phyloP scores from a whole-genome alignment of 129 eudicot species.

The Oenanthe sinensis region DNA sequence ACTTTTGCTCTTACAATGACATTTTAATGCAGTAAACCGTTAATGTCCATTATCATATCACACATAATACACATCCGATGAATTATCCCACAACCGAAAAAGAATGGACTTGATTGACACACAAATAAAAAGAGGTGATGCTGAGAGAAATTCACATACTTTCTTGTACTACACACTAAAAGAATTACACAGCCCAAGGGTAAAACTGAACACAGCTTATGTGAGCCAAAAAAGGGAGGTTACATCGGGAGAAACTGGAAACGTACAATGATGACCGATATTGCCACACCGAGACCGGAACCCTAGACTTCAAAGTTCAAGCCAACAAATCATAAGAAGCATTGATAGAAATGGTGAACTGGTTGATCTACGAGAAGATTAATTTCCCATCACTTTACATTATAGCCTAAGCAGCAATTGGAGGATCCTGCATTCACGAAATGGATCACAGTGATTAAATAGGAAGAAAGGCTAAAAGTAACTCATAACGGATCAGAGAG shows the following conservation, averaged over 20 bases:
- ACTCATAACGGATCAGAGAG: not conserved
- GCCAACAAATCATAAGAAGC: conserved; percentile 1
- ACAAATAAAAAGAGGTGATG: not conserved
- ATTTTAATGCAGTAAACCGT: not conserved
- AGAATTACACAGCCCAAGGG: not conserved
- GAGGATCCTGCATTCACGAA: conserved; percentile 12
- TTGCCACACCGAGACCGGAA: not conserved
- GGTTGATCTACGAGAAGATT: not conserved
- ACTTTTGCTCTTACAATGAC: not conserved
- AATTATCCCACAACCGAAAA: not conserved
- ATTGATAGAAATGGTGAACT: not conserved
- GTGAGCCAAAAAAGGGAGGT: not conserved
- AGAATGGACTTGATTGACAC: not conserved
- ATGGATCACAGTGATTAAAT: not conserved
- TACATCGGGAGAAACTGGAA: not conserved
- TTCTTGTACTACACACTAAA: conserved; percentile 2
- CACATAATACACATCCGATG: not conserved
- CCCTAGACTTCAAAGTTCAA: not conserved
- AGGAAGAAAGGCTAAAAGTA: not conserved
- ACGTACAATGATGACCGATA: not conserved
- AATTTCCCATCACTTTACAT: not conserved
- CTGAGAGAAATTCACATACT: not conserved
- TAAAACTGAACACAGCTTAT: not conserved
- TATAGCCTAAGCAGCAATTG: conserved; percentile 1
- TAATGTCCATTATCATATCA: not conserved